Conservation (phyloP, 1,284 basidiomycete species). For the Sporisorium reilianum region DNA sequence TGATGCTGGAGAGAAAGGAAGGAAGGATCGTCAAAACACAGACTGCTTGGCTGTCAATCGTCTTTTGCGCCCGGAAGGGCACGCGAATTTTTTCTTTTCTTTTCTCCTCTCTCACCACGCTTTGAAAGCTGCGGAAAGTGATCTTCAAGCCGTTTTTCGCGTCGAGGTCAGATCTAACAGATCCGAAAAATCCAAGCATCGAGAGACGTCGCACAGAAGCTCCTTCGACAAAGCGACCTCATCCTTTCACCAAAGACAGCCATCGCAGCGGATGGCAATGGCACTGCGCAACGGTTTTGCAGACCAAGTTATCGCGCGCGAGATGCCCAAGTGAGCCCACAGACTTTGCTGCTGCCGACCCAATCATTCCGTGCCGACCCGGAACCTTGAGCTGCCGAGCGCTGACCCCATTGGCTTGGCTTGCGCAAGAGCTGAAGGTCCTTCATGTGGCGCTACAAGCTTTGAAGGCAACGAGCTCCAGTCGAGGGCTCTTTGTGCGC, state of each 20-base stretch:
- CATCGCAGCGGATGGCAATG: not conserved
- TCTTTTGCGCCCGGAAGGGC: too few species aligned
- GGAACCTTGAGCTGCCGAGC: not conserved
- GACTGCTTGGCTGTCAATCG: not conserved
- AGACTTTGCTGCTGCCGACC: not conserved
- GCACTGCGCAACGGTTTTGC: not conserved
- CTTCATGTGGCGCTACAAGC: too few species aligned
- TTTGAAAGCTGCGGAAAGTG: constrained; percentile 39
- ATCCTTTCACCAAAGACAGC: not conserved
- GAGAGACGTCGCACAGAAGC: not conserved
- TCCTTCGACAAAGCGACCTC: not conserved
- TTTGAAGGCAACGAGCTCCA: too few species aligned
- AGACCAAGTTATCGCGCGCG: too few species aligned
- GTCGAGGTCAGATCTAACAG: constrained; percentile 2
- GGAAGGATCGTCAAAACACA: constrained; percentile 1
- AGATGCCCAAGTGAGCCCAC: too few species aligned
- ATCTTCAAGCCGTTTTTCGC: constrained; percentile 9
- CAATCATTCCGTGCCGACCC: not conserved
- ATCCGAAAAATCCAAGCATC: not conserved
- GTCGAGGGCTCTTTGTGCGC: too few species aligned
- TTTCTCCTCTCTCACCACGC: constrained; percentile 2
- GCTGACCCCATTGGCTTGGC: too few species aligned
- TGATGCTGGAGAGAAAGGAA: constrained; percentile 11
- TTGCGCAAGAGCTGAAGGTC: too few species aligned
- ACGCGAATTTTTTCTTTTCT: constrained; percentile 8